These are phyloP conservation scores for Phytophthora colocasiae DNA, from an alignment of 352 stramenopile species.

Conservation along the genomic window DNA sequence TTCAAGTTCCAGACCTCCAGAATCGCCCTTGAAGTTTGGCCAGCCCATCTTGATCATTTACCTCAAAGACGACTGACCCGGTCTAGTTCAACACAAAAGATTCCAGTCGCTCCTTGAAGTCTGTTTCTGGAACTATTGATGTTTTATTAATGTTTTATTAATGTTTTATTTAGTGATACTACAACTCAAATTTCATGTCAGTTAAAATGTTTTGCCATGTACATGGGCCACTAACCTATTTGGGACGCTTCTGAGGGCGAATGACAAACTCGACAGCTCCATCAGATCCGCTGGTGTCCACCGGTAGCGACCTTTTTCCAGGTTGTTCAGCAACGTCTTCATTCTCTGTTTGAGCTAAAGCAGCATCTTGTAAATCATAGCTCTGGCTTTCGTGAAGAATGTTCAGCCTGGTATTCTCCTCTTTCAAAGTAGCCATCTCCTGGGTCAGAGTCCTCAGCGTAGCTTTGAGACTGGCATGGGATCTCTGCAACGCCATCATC, in stretches of 20 bases:
- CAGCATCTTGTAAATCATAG: too few relatives aligned
- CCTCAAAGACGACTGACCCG: conserved; percentile 6
- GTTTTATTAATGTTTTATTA: too few relatives aligned
- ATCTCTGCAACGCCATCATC: background rate
- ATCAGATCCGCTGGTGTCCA: background rate
- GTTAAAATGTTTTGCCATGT: too few relatives aligned
- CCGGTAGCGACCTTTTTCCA: background rate
- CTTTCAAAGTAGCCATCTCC: background rate
- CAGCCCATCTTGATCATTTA: conserved; percentile 1
- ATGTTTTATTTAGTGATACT: too few relatives aligned
- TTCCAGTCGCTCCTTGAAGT: conserved; percentile 13
- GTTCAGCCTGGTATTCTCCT: background rate
- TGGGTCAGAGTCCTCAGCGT: background rate
- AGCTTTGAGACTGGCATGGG: background rate
- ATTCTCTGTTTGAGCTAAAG: too few relatives aligned
- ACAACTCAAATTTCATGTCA: too few relatives aligned
- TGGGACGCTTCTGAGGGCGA: background rate
- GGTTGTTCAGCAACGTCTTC: background rate
- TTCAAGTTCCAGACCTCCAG: conserved; percentile 25
- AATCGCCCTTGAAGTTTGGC: conserved; percentile 4
- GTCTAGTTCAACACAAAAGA: conserved; percentile 10
- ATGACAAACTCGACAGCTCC: background rate
- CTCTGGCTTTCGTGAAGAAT: background rate
- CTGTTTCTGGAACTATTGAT: background rate
- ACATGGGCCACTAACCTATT: background rate